These are phyloP conservation scores for Claviceps sp. DNA, from an alignment of 2,329 filamentous ascomycete species.

Conservation along the genomic window DNA sequence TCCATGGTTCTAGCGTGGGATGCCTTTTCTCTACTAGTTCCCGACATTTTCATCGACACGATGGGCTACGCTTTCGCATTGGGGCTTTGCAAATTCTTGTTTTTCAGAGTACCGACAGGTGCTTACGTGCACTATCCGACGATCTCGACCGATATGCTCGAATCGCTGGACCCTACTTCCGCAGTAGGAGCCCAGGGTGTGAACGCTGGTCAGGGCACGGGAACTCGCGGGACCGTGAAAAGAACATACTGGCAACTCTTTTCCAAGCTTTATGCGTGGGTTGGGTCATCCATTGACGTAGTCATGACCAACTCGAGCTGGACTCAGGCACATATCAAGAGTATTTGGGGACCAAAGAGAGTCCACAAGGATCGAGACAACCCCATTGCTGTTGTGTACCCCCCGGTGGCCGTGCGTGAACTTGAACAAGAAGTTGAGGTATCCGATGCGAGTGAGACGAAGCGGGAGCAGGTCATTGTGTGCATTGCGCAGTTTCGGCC, in stretches of 20 bases:
- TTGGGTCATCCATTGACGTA: conserved; percentile 74
- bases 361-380: conserved; percentile 29
- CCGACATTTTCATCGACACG: conserved; percentile 90
- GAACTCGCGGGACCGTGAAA: conserved; percentile 58
- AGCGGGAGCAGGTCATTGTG: conserved; percentile 59
- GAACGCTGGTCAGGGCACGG: conserved; percentile 70
- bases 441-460: conserved; percentile 51
- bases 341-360: conserved; percentile 58
- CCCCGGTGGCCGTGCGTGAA: conserved; percentile 81
- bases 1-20: conserved; percentile 82
- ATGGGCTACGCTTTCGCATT: conserved; percentile 95
- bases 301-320: conserved; percentile 97
- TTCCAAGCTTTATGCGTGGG: conserved; percentile 65
- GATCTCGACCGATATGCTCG: conserved; percentile 95
- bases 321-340: conserved; percentile 74
- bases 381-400: conserved; percentile 68
- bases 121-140: conserved; percentile 98
- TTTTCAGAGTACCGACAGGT: conserved; percentile 66
- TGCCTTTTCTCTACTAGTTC: conserved; percentile 80
- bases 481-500: conserved; percentile 97
- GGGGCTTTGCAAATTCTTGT: conserved; percentile 69
- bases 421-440: conserved; percentile 64
- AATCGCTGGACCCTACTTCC: conserved; percentile 55
- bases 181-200: conserved; percentile 52
- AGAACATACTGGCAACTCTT: conserved; percentile 78